Evolutionary conservation across 345 rosid species (phyloP).

Genomic region (Syzygium jambos): DNA sequence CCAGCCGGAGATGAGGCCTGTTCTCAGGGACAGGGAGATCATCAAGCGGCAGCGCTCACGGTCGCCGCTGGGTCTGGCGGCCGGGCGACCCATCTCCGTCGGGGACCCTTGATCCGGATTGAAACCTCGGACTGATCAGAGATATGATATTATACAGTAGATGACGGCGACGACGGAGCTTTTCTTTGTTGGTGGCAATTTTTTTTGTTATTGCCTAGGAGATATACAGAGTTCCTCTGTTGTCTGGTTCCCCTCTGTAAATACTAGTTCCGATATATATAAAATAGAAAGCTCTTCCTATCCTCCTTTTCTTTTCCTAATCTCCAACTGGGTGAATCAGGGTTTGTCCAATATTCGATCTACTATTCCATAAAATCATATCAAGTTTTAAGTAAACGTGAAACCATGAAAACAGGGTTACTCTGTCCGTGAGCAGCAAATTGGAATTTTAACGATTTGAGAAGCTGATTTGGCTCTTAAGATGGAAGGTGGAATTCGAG

Average conservation of each 20-base stretch:
- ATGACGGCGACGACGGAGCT: neutral
- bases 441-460: neutral
- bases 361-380: neutral
- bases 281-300: neutral
- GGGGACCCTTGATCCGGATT: slow-evolving; percentile 1
- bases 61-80: slow-evolving; percentile 23
- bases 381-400: neutral
- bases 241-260: neutral
- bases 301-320: neutral
- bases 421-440: neutral
- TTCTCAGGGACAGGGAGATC: slow-evolving; percentile 9
- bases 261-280: neutral
- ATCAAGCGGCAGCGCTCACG: slow-evolving; percentile 17
- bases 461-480: neutral
- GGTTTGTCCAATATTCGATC: neutral
- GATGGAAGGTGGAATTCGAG: neutral
- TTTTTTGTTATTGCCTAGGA: neutral
- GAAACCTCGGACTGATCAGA: neutral
- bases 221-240: neutral
- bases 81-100: slow-evolving; percentile 17
- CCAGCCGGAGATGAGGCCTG: slow-evolving; percentile 24
- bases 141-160: neutral
- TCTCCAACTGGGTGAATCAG: neutral
- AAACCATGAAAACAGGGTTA: neutral
- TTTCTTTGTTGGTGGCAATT: neutral